Evolutionary conservation across 345 rosid genomes (phyloP), one percentile per base, ranked within the genome.

Genomic region (Melaleuca alternifolia): DNA sequence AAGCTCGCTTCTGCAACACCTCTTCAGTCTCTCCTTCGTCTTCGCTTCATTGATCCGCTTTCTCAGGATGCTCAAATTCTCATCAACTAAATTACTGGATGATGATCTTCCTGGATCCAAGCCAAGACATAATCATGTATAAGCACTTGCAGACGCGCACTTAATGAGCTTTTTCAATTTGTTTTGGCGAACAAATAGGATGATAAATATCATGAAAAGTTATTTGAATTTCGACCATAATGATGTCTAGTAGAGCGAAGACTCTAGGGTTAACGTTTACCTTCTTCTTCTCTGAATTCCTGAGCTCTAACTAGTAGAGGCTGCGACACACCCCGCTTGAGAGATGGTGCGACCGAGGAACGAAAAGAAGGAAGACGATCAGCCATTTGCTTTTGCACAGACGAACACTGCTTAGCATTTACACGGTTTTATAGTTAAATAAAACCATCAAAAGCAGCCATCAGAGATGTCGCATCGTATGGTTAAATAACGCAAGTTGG

Each of bases 21-120:
- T 92, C 91, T 89, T 91, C 7, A 91, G 87, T 83, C 90, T 89
- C 91, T 94, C 94, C 89, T 91, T 94, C 30, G 87, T 85, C 90
- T 89, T 92, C 57, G 90, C 87, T 54, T 90, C 86, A 79, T 90
- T 89, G 51, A 94, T 92, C 85, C 95, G 91, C 85, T 88, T 92
- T 88, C 86, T 93, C 30, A 94, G 83, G 37, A 91, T 85, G 8
- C 86, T 89, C 91, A 93, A 56, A 89, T 88, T 90, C 15, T 91
- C 92, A 50, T 92, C 94, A 1, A 91, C 94, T 6, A 84, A 18
- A 59, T n/a, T 59, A n/a, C 37, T n/a, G 33, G 71, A 59, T n/a
- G 71, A 59, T 59, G 71, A 59, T 50, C 62, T 87, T 59, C 44
- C 85, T 86, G 26, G 88, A 84, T 82, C 84, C 76, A 77, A 53